A percentile compares a stretch with the other conserved stretches of the same genome.
phyloP scores from a whole-genome alignment of 2,329 filamentous ascomycete genomes.

The Sclerotinia borealis region DNA sequence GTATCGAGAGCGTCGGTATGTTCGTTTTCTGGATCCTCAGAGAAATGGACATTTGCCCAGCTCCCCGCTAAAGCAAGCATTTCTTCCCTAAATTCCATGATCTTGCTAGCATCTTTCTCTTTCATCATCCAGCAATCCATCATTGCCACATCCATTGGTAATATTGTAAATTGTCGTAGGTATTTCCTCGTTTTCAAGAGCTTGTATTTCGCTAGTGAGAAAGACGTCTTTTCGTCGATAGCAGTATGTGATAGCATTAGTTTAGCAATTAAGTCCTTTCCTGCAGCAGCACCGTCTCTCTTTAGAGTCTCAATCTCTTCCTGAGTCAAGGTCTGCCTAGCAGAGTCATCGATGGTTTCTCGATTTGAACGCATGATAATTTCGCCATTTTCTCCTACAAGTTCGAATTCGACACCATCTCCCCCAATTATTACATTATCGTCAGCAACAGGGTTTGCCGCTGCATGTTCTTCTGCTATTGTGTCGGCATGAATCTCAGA shows the following conservation, averaged over 20 bases:
- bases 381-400: constrained; percentile 44
- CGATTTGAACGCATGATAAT: constrained; percentile 51
- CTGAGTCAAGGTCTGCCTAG: constrained; percentile 69
- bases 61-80: constrained; percentile 73
- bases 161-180: constrained; percentile 75
- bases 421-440: constrained; percentile 39
- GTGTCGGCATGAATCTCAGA: constrained; percentile 80
- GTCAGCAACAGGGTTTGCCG: constrained; percentile 36
- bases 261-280: constrained; percentile 87
- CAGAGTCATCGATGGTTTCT: constrained; percentile 54
- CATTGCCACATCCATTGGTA: constrained; percentile 74
- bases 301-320: constrained; percentile 68
- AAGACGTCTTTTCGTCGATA: constrained; percentile 89
- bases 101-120: constrained; percentile 72
- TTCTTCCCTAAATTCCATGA: constrained; percentile 84
- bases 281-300: constrained; percentile 67
- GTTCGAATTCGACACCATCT: constrained; percentile 40
- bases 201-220: constrained; percentile 93
- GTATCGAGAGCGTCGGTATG: constrained; percentile 6
- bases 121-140: constrained; percentile 72
- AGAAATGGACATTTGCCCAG: constrained; percentile 83
- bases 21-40: constrained; percentile 16
- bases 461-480: constrained; percentile 46
- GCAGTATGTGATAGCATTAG: constrained; percentile 83
- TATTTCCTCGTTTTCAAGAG: constrained; percentile 92